Conservation (phyloP, 129 eudicot species). For the Saussurea involucrata region DNA sequence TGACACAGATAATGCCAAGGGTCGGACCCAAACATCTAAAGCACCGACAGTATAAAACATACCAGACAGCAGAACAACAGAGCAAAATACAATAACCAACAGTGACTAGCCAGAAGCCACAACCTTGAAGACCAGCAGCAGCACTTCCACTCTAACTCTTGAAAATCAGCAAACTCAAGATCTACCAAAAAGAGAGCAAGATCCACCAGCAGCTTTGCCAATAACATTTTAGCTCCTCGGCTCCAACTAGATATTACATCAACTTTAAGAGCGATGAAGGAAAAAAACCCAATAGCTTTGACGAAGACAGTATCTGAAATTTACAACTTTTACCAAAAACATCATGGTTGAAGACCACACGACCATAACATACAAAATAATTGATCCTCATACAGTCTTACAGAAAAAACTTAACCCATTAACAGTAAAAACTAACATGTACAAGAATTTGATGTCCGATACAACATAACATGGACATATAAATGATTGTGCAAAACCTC, state of each 20-base stretch:
- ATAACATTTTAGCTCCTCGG: not conserved
- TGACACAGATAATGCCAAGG: slow-evolving; percentile 24
- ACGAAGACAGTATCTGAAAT: not conserved
- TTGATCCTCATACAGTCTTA: not conserved
- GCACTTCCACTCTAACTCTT: not conserved
- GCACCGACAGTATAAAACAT: not conserved
- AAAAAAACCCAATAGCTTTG: too few relatives aligned
- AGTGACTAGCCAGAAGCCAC: not conserved
- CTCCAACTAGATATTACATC: not conserved
- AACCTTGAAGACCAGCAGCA: too few relatives aligned
- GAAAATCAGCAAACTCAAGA: not conserved
- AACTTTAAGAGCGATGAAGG: too few relatives aligned
- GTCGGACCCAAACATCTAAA: not conserved
- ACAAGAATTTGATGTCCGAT: not conserved
- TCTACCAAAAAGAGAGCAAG: too few relatives aligned
- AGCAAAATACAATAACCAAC: not conserved
- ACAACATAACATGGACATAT: not conserved
- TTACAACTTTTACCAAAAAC: not conserved
- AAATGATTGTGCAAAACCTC: not conserved
- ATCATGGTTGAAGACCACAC: not conserved
- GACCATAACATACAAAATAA: not conserved
- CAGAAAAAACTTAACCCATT: not conserved
- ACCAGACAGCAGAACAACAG: not conserved
- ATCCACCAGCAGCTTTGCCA: not conserved
- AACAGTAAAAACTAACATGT: not conserved